Evolutionary conservation across 441 rosid species (phyloP).

Genomic region (Brassica hybrid): DNA sequence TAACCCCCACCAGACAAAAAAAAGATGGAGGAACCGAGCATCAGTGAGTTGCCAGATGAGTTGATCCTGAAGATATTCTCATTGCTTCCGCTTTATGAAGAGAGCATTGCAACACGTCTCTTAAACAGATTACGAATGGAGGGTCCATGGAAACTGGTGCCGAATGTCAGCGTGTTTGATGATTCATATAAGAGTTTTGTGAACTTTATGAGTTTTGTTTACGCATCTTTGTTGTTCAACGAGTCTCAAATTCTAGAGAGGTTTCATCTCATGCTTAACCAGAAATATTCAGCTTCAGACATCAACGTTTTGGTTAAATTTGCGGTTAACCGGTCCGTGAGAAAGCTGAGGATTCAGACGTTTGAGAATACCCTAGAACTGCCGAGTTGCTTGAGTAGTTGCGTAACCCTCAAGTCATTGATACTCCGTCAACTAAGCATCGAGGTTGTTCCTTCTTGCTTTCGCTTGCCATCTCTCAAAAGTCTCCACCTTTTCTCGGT

Average conservation of each 20-base stretch:
- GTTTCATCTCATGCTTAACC: neutral
- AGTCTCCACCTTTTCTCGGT: neutral
- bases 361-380: neutral
- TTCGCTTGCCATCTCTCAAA: neutral
- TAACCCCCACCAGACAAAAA: neutral
- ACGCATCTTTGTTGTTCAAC: neutral
- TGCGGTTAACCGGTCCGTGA: neutral
- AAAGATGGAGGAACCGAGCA: neutral
- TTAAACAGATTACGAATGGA: neutral
- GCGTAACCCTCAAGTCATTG: neutral
- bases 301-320: neutral
- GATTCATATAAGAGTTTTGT: neutral
- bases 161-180: neutral
- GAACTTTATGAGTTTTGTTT: neutral
- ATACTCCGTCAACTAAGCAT: neutral
- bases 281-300: neutral
- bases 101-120: constrained; percentile 1
- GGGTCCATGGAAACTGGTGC: neutral
- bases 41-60: neutral
- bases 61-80: constrained; percentile 2
- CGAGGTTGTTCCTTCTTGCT: neutral
- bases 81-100: neutral
- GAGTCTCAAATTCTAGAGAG: neutral
- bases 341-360: neutral
- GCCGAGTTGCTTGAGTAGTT: neutral